These are phyloP conservation scores for Acrocalymma vagum DNA, from an alignment of 2,329 filamentous ascomycete genomes.

Conservation along the genomic window DNA sequence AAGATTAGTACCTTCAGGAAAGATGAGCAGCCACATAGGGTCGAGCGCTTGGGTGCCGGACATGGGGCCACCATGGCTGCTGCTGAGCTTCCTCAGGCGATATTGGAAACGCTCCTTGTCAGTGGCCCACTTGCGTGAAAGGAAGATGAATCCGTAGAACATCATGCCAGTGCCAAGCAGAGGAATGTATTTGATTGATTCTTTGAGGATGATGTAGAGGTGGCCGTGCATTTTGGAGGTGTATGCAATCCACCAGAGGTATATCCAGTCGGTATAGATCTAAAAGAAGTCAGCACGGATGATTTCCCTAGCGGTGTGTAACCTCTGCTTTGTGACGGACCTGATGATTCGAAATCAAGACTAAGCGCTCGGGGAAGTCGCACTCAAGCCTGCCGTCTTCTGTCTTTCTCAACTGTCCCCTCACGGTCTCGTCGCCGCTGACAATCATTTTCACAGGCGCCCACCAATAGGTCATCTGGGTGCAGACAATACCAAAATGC, in stretches of 20 bases:
- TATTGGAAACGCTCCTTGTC: conserved; percentile 79
- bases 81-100: conserved; percentile 76
- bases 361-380: conserved; percentile 79
- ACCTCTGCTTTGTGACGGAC: no score
- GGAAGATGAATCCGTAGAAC: conserved; percentile 89
- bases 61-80: conserved; percentile 47
- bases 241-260: conserved; percentile 92
- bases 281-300: conserved; percentile 26
- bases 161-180: conserved; percentile 83
- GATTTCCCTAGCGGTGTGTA: background rate
- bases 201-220: conserved; percentile 89
- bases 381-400: conserved; percentile 76
- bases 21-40: conserved; percentile 90
- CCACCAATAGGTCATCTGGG: conserved; percentile 85
- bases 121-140: conserved; percentile 87
- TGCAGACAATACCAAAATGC: conserved; percentile 78
- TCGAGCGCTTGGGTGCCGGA: conserved; percentile 61
- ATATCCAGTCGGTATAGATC: conserved; percentile 91
- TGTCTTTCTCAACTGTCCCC: conserved; percentile 74
- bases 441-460: conserved; percentile 81
- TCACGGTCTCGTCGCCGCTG: conserved; percentile 81
- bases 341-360: conserved; percentile 88
- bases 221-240: conserved; percentile 82
- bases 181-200: conserved; percentile 85
- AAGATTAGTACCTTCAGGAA: conserved; percentile 87